A percentile compares a stretch with the other conserved stretches of the same genome.
Conservation (phyloP, 2,329 filamentous ascomycete species). For the Paecilomyces sp. region DNA sequence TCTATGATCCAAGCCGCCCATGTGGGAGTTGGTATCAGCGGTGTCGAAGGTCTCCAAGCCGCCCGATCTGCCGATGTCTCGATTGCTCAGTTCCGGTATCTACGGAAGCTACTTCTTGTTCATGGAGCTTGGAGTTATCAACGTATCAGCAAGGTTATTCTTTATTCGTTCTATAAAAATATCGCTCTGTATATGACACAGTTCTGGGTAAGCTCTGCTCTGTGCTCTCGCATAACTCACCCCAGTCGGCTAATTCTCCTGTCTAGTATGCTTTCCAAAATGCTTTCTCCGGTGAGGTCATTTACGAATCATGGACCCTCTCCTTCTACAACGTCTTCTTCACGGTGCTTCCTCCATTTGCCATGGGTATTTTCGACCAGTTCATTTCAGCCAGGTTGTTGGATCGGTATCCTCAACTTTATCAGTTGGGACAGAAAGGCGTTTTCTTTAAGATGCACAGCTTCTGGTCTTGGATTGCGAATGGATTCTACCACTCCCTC, state of each 20-base stretch:
- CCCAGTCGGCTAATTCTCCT: slow-evolving; percentile 19
- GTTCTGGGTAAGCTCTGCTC: slow-evolving; percentile 69
- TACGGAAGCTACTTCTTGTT: slow-evolving; percentile 88
- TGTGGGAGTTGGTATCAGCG: slow-evolving; percentile 95
- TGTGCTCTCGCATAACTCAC: background rate
- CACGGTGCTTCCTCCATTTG: slow-evolving; percentile 86
- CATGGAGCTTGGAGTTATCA: slow-evolving; percentile 98
- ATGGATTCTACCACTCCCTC: slow-evolving; percentile 92
- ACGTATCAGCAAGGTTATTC: slow-evolving; percentile 89
- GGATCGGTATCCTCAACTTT: slow-evolving; percentile 93
- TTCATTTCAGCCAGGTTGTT: slow-evolving; percentile 91
- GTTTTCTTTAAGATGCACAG: slow-evolving; percentile 89
- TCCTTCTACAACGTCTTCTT: slow-evolving; percentile 99
- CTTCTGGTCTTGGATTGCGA: slow-evolving; percentile 86
- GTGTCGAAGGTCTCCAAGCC: slow-evolving; percentile 92
- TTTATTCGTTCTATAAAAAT: slow-evolving; percentile 99
- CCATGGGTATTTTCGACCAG: slow-evolving; percentile 93
- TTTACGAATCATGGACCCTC: slow-evolving; percentile 99
- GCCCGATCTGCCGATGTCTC: slow-evolving; percentile 92
- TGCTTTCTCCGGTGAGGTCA: slow-evolving; percentile 92
- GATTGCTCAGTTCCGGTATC: slow-evolving; percentile 90
- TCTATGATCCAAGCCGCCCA: slow-evolving; percentile 99
- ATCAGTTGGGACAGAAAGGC: slow-evolving; percentile 86
- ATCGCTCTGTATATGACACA: slow-evolving; percentile 98
- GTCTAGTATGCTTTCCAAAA: slow-evolving; percentile 91